Evolutionary conservation across 1,284 basidiomycete genomes (phyloP).

Genomic region (Tilletia indica): DNA sequence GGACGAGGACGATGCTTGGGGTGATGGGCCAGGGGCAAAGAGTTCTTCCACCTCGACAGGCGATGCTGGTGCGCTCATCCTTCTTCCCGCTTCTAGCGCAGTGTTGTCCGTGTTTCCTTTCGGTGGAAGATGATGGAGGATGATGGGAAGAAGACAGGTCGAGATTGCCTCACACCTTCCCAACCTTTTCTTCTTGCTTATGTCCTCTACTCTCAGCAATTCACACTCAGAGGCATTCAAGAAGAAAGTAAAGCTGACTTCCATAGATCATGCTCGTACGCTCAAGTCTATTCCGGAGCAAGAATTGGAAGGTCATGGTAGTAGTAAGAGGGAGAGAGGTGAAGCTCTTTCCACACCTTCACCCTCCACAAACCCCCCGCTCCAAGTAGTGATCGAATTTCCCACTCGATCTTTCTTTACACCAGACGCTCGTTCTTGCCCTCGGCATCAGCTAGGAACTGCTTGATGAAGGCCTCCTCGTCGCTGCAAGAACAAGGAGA

Average conservation of each 20-base stretch:
- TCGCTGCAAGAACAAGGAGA: slow-evolving; percentile 29
- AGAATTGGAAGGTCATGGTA: no score
- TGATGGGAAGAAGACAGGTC: not conserved
- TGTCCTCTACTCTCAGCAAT: no score
- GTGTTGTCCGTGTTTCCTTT: not conserved
- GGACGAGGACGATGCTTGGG: not conserved
- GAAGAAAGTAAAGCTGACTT: no score
- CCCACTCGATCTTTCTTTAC: slow-evolving; percentile 20
- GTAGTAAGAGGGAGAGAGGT: no score
- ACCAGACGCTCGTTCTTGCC: slow-evolving; percentile 37
- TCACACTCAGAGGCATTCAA: no score
- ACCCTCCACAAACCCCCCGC: no score
- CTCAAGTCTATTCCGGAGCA: no score
- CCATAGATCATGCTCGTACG: no score
- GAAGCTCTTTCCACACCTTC: no score
- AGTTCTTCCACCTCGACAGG: not conserved
- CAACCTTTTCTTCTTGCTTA: no score
- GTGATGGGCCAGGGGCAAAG: not conserved
- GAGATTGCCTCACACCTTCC: no score
- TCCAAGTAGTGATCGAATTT: no score
- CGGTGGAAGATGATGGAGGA: not conserved
- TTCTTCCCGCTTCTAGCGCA: not conserved
- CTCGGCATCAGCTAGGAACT: slow-evolving; percentile 51
- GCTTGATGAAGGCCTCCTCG: slow-evolving; percentile 54
- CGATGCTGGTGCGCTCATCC: slow-evolving; percentile 1